Base-by-base conservation (phyloP, 495 filamentous ascomycete species). In the Cercophora newfieldiana region DNA sequence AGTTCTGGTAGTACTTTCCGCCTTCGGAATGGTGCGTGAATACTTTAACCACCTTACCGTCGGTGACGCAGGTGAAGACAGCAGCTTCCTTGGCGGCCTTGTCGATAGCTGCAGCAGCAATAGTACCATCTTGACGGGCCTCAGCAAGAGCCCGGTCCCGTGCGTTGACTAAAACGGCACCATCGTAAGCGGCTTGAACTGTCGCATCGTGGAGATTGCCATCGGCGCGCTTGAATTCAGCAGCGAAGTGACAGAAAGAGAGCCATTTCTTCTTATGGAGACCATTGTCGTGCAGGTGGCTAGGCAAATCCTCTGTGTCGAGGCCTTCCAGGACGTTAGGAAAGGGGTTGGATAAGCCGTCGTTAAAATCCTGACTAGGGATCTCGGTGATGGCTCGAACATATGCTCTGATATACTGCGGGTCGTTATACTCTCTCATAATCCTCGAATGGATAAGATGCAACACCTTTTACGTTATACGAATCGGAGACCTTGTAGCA, bases 121-220 rank as follows among this genome's bases (percentile, higher is more conserved):
- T 22, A 51, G n/a, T 37, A 29, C 10, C 26, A 22, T 22, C 7
- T 53, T 22, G n/a, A 14, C 50, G 5, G 50, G 59, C 59, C 60
- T 63, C 18, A 50, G 44, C 10, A 63, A 63, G 60, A 53, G 60
- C 47, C 60, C 48, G 60, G n/a, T 53, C 18, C 26, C 60, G 47
- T 54, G 60, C 48, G 60, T 63, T 29, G 60, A 63, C 60, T 28
- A 63, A 31, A n/a, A 31, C 48, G 60, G 60, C 60, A 37, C 60
- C 60, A 26, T 63, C 28, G 18, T 63, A 63, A 18, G 60, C 60
- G 26, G 60, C 60, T 33, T 63, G 48, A 28, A 30, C 14, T 30
- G 49, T 54, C 8, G 60, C 47, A 7, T 63, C 48, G 47, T 31
- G 60, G 26, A 63, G 29, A 63, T 63, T 58, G 26, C 47, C 48